Percentiles rank a stretch among this genome's conserved stretches.
phyloP scores from a whole-genome alignment of 352 stramenopile genomes.

The Phytophthora citricola region DNA sequence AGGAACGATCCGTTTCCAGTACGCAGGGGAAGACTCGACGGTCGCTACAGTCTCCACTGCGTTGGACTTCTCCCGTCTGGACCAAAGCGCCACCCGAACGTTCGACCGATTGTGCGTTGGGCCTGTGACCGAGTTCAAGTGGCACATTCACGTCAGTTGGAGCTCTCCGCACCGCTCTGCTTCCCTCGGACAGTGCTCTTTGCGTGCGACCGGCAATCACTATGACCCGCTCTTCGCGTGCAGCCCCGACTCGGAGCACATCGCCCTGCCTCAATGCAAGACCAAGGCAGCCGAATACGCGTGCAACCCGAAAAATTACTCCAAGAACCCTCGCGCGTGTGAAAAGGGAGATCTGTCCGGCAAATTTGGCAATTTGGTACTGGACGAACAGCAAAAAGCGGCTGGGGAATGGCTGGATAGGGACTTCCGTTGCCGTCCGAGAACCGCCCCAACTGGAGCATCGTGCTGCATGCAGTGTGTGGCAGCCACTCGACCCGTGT shows the following conservation, averaged over 20 bases:
- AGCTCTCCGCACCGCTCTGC: constrained; percentile 20
- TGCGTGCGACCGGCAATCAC: constrained; percentile 51
- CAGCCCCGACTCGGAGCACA: constrained; percentile 51
- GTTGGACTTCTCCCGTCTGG: constrained; percentile 47
- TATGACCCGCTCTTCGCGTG: constrained; percentile 63
- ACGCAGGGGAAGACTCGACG: constrained; percentile 21
- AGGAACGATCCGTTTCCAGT: constrained; percentile 31
- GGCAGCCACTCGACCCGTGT: constrained; percentile 37
- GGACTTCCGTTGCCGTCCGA: constrained; percentile 37
- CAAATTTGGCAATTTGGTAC: constrained; percentile 48
- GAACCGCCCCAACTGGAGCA: constrained; percentile 45
- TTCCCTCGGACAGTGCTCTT: constrained; percentile 42
- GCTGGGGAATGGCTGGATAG: constrained; percentile 36
- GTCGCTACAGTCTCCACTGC: constrained; percentile 35
- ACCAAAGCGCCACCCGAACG: constrained; percentile 22
- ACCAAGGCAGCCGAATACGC: constrained; percentile 38
- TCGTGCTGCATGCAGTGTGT: constrained; percentile 51
- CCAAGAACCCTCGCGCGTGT: constrained; percentile 35
- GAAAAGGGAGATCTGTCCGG: constrained; percentile 64
- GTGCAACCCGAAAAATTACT: constrained; percentile 48
- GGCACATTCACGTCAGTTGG: constrained; percentile 60
- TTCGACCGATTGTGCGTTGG: constrained; percentile 36
- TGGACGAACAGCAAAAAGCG: constrained; percentile 27
- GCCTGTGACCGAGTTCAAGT: constrained; percentile 44
- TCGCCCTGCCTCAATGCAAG: constrained; percentile 33